phyloP scores from a whole-genome alignment of 2,329 filamentous ascomycete species.

The Fusarium chuoi region DNA sequence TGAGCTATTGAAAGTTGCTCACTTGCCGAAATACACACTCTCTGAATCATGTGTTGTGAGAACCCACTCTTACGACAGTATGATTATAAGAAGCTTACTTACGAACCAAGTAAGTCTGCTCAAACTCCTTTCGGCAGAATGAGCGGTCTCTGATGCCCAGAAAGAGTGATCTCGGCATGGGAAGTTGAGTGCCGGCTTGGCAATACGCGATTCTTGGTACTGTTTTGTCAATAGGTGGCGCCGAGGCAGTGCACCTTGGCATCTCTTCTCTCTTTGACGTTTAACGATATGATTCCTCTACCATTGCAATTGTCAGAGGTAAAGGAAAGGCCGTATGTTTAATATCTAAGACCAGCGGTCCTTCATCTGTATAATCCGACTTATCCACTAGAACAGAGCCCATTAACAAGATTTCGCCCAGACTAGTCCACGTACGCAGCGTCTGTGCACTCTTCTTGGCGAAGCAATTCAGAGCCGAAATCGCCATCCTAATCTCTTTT shows the following conservation, averaged over 20 bases:
- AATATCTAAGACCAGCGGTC: too few relatives aligned
- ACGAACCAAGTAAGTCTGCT: rapidly evolving
- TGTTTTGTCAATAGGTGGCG: background rate
- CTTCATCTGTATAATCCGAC: background rate
- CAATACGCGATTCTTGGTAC: background rate
- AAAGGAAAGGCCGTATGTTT: background rate
- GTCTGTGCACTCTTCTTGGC: constrained; percentile 25
- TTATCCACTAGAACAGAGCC: rapidly evolving
- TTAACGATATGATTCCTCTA: too few relatives aligned
- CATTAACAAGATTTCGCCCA: background rate
- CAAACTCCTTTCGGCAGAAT: too few relatives aligned
- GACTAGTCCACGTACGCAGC: constrained; percentile 1
- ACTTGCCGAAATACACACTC: too few relatives aligned
- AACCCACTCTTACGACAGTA: too few relatives aligned
- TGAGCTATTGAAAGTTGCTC: rapidly evolving
- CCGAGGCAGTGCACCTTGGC: background rate
- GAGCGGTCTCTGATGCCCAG: background rate
- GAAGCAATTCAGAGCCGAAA: constrained; percentile 16
- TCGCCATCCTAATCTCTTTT: background rate
- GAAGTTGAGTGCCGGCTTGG: constrained; percentile 14
- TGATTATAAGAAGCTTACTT: too few relatives aligned
- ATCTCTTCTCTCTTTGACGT: rapidly evolving
- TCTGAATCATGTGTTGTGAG: too few relatives aligned
- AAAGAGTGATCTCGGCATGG: constrained; percentile 7
- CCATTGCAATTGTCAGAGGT: background rate